Conservation (phyloP, 305 asterid genomes). For the Plantago lanceolata region DNA sequence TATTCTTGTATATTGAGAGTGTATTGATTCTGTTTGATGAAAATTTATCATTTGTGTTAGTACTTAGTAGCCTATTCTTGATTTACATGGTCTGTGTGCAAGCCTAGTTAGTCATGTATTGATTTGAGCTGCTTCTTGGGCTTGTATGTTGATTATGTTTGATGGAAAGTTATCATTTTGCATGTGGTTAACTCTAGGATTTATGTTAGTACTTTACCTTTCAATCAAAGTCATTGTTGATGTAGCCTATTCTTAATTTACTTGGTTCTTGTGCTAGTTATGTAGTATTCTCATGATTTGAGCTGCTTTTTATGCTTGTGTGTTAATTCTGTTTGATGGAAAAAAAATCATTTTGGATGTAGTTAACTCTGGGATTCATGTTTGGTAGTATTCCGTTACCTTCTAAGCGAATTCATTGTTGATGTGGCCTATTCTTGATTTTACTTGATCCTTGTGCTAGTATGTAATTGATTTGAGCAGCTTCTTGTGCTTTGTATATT, state of each 20-base stretch:
- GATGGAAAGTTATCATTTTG: background rate
- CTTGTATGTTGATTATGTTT: slow-evolving; percentile 3
- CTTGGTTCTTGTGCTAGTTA: too few species aligned
- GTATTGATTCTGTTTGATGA: too few species aligned
- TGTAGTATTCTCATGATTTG: too few species aligned
- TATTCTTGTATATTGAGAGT: too few species aligned
- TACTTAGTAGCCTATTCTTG: background rate
- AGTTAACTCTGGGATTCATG: background rate
- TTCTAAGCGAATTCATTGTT: background rate
- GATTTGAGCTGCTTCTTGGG: slow-evolving; percentile 10
- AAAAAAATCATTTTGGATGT: background rate
- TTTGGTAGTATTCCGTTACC: background rate
- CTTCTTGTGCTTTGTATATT: slow-evolving; percentile 6
- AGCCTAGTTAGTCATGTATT: too few species aligned
- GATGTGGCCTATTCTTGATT: background rate
- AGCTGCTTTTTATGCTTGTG: too few species aligned
- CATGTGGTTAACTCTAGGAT: background rate
- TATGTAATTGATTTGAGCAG: slow-evolving; percentile 1
- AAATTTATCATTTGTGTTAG: too few species aligned
- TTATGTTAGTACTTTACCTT: slow-evolving; percentile 14
- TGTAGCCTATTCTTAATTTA: background rate
- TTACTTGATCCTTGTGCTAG: background rate
- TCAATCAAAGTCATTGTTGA: too few species aligned
- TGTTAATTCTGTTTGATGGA: too few species aligned
- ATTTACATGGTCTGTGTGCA: background rate